Evolutionary conservation across 805 yeast species (phyloP).

Genomic region (Lachancea nothofagi): DNA sequence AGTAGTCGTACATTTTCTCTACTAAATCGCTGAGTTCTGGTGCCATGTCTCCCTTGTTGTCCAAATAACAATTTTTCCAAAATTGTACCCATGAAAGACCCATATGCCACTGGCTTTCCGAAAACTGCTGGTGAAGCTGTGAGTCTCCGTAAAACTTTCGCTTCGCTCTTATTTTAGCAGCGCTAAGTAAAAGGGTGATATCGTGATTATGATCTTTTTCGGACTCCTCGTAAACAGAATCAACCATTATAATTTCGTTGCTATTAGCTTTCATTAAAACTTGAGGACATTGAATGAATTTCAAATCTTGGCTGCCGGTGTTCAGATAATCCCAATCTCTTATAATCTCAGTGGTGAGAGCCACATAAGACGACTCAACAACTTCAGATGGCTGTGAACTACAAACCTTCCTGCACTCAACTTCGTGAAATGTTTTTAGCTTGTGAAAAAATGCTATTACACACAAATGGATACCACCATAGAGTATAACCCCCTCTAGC

Average conservation of each 20-base stretch:
- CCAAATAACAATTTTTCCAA: slow-evolving; percentile 16
- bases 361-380: slow-evolving; percentile 9
- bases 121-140: slow-evolving; percentile 9
- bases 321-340: slow-evolving; percentile 10
- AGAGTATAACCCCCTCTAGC: slow-evolving; percentile 38
- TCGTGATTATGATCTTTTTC: slow-evolving; percentile 14
- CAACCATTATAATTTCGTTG: slow-evolving; percentile 6
- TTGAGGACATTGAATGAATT: slow-evolving; percentile 10
- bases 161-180: slow-evolving; percentile 16
- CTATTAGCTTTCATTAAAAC: slow-evolving; percentile 2
- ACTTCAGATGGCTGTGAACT: not conserved
- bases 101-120: slow-evolving; percentile 10
- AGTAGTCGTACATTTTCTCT: not conserved
- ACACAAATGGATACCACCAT: slow-evolving; percentile 41
- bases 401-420: not conserved
- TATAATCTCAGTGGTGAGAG: slow-evolving; percentile 10
- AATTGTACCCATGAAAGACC: slow-evolving; percentile 14
- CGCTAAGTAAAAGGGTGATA: slow-evolving; percentile 12
- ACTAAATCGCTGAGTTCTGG: slow-evolving; percentile 3
- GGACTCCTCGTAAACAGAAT: slow-evolving; percentile 8
- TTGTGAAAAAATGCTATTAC: slow-evolving; percentile 40
- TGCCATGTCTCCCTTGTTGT: slow-evolving; percentile 10
- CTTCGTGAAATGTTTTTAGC: slow-evolving; percentile 27
- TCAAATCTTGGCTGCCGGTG: slow-evolving; percentile 2
- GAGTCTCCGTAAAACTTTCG: slow-evolving; percentile 10